Percentiles rank a stretch among this genome's conserved stretches.
phyloP scores from a whole-genome alignment of 257 asterid species.

The Lycium ferocissimum region DNA sequence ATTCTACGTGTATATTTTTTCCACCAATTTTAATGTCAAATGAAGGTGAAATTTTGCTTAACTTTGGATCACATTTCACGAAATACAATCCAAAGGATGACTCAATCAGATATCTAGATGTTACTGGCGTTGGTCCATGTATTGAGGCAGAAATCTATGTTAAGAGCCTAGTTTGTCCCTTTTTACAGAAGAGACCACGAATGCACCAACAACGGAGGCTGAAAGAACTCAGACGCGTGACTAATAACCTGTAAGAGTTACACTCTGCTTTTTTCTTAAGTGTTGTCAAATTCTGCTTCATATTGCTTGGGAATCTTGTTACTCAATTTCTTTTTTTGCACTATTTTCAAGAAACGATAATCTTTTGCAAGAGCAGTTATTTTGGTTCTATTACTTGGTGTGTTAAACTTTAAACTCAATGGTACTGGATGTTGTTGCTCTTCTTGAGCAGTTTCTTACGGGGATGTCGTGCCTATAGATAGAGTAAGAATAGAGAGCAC shows the following conservation, averaged over 20 bases:
- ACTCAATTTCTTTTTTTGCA: background rate
- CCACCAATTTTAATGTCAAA: too few relatives aligned
- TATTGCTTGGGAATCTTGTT: conserved; percentile 3
- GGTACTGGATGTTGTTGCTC: background rate
- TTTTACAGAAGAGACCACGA: background rate
- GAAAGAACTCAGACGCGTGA: background rate
- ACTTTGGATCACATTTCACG: background rate
- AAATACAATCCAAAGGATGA: conserved; percentile 11
- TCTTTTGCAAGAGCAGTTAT: background rate
- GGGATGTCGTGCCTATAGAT: background rate
- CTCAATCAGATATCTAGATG: background rate
- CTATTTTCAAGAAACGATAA: background rate
- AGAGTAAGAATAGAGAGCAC: background rate
- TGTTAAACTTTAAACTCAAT: background rate
- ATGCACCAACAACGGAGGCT: background rate
- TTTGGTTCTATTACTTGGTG: background rate
- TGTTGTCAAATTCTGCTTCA: background rate
- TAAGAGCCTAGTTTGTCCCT: background rate
- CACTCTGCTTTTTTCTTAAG: background rate
- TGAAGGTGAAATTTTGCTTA: too few relatives aligned
- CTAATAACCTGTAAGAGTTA: background rate
- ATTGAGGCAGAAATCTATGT: background rate
- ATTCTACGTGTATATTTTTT: too few relatives aligned
- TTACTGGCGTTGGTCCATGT: background rate
- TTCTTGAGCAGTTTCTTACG: background rate